Evolutionary conservation across 306 rosid genomes (phyloP), one percentile per base, ranked within the genome.

Genomic region (Castanopsis chinensis): DNA sequence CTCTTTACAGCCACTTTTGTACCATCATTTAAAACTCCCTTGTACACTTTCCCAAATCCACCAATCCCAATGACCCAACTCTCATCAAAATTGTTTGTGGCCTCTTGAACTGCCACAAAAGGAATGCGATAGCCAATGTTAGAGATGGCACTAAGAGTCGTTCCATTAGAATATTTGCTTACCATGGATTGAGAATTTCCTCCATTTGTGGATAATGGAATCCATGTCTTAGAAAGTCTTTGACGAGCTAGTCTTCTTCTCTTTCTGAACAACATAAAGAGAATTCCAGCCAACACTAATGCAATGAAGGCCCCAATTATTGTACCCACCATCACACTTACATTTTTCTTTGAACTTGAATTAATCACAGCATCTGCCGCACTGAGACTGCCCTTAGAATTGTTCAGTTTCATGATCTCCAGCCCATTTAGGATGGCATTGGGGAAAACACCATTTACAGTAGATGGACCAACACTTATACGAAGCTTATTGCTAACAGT

Each of bases 1-100:
- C 98, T 89, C 97, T 94, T 94, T 14, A 89, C 94, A 23, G 98
- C 98, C 73, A 94, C 96, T 86, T 92, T 88, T 25, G 89, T 90
- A 69, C 93, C 97, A 37, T 90, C 97, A 27, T 72, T 89, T 52
- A 94, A 78, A 11, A 72, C 93, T 65, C 97, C 98, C 73, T 88
- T 89, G 92, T 89, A 92, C 17, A 94, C 96, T 79, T 94, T 94
- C 32, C 96, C 98, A 14, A 94, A 94, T 63, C 97, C 96, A 32
- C 96, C 98, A 45, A 92, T 82, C 43, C 96, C 96, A 56, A 94
- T 92, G 71, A 92, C 96, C 96, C 89, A 83, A 63, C 78, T 89
- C 83, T 94, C 97, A 76, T 92, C 96, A 65, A 94, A 94, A 73
- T 87, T 90, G 83, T 86, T 89, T 28, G 98, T 88, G 76, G 89